Base-by-base conservation (phyloP, 192 early-diverging fungal species). In the Phycomyces nitens region DNA sequence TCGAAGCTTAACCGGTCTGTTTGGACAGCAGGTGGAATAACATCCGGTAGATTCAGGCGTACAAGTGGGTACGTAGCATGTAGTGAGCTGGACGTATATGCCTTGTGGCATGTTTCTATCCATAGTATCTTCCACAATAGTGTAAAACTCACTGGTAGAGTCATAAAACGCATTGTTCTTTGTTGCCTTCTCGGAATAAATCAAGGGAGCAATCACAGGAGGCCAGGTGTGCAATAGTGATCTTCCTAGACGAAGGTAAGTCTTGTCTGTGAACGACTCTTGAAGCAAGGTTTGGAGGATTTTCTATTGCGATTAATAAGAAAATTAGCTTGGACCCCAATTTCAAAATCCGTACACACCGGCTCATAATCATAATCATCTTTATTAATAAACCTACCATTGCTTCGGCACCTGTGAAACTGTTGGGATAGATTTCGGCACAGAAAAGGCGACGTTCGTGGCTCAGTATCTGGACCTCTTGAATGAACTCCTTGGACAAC, bases 341-440 rank as follows among this genome's bases (percentile, higher is more conserved):
- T 56, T 29, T 42, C 20, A 39, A 53, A 64, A 23, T 8, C 27
- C 8, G 51, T 3, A 8, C 23, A 38, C 26, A 24, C 0, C n/a
- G n/a, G n/a, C n/a, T 50, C n/a, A 40, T 34, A 53, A 26, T 43
- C 14, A 55, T 44, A 26, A 52, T 50, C n/a, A 65, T 15, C 9
- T 21, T 20, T 50, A 40, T 14, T 12, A 24, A 34, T 66, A 7
- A 20, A 29, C 54, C 49, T 63, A 75, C 73, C 58, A 75, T 52
- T 44, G 73, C 73, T 56, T 75, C 73, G 44, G 62, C 53, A 26
- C 73, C 73, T 7, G 64, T 66, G 41, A 75, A 75, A 63, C 73
- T 75, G 7, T 54, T n/a, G 16, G 73, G 68, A 53, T 75, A 75
- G 42, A 66, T 68, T 5, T 54, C 60, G 4, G 64, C 26, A 42